Evolutionary conservation across 2,329 filamentous ascomycete genomes (phyloP), one percentile per base, ranked within the genome.

Genomic region (Colletotrichum tropicicola): DNA sequence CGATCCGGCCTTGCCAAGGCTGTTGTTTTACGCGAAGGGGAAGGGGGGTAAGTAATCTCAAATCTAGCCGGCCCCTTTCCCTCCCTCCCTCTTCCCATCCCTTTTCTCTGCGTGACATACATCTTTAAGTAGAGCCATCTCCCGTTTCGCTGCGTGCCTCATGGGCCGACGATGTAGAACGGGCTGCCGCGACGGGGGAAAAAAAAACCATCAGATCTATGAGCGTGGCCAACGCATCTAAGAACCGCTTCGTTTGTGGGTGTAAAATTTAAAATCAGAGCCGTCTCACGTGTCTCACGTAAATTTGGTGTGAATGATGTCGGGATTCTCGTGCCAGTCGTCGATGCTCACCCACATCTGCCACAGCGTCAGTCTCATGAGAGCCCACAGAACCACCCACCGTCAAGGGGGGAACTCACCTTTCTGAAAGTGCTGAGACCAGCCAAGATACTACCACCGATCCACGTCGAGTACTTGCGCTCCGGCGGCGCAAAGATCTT

Each of bases 341-440:
- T 98, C 96, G 76, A 97, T 95, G 80, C 94, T 97, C 74, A 99
- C 96, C 94, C 96, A 98, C 96, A 99, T 99, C 95, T 97, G 77
- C n/a, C 28, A n/a, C 5, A 32, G 8, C 25, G 45, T 21, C 45
- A 49, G 45, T 32, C 6, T 47, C 19, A 32, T 8, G 6, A 15
- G 43, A n/a, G n/a, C n/a, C 37, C 8, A 39, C 61, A 67, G 44
- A 47, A 44, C n/a, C n/a, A n/a, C n/a, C n/a, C n/a, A n/a, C n/a
- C n/a, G n/a, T n/a, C n/a, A n/a, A n/a, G n/a, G n/a, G n/a, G n/a
- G n/a, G n/a, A 9, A 37, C 51, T 30, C 25, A 96, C 94, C 92
- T 98, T 99, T 84, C 95, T 91, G 82, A 99, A 99, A 58, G 96
- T 99, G 83, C 95, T 98, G 79, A 99, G 81, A 6, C 96, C 95